Conservation (phyloP, 108 stramenopile genomes). For the Epithemia pelagica region DNA sequence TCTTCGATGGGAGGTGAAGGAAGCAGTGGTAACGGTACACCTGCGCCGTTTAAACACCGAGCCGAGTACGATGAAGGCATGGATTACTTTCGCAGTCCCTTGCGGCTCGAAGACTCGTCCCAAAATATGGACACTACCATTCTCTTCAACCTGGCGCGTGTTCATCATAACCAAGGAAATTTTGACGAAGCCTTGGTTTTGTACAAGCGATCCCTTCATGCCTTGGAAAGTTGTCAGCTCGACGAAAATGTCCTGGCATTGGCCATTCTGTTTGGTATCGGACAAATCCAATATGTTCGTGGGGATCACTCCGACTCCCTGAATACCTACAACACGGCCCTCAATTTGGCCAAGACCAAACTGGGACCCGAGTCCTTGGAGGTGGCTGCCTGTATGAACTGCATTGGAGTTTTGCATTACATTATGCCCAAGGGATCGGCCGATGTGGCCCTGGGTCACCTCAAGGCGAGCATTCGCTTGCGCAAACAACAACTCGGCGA, state of each 20-base stretch:
- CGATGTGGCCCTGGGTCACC: conserved; percentile 16
- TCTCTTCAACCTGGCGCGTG: conserved; percentile 38
- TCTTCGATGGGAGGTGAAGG: background rate
- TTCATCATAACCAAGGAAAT: conserved; percentile 24
- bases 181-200: conserved; percentile 20
- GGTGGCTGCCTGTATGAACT: conserved; percentile 45
- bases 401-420: conserved; percentile 45
- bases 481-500: conserved; percentile 22
- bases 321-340: conserved; percentile 25
- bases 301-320: conserved; percentile 23
- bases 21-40: background rate
- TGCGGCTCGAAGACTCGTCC: conserved; percentile 17
- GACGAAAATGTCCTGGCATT: conserved; percentile 14
- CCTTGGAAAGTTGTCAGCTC: conserved; percentile 6
- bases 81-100: conserved; percentile 24
- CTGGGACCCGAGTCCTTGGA: conserved; percentile 29
- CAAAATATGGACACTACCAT: conserved; percentile 18
- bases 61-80: conserved; percentile 61
- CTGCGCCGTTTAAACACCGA: conserved; percentile 8
- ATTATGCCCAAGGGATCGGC: conserved; percentile 21
- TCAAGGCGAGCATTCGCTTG: conserved; percentile 22
- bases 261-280: conserved; percentile 26
- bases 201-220: conserved; percentile 20
- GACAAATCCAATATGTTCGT: conserved; percentile 26
- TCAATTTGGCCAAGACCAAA: conserved; percentile 13